Evolutionary conservation across 352 stramenopile species (phyloP).

Genomic region (Phytophthora citricola): DNA sequence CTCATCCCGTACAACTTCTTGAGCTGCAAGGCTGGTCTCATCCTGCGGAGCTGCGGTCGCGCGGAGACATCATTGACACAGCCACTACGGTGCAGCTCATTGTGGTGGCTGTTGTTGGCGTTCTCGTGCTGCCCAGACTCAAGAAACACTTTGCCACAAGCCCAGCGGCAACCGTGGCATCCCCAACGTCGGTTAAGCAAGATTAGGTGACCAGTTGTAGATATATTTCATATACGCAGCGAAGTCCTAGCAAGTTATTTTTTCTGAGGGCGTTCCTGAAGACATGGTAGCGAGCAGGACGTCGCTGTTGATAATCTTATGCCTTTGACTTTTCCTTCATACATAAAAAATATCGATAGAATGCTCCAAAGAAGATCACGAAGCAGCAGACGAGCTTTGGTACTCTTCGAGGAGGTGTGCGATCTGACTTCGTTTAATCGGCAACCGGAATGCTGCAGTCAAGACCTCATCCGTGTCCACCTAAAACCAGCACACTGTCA

Average conservation of each 20-base stretch:
- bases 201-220: constrained; percentile 21
- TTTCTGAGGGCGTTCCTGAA: not conserved
- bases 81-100: constrained; percentile 78
- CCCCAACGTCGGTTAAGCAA: constrained; percentile 31
- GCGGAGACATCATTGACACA: constrained; percentile 82
- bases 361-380: constrained; percentile 12
- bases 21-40: constrained; percentile 81
- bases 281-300: not conserved
- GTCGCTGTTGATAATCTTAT: constrained; percentile 24
- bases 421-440: constrained; percentile 67
- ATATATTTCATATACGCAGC: constrained; percentile 34
- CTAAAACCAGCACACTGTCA: constrained; percentile 33
- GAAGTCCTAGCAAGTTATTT: constrained; percentile 9
- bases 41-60: constrained; percentile 75
- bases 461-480: constrained; percentile 71
- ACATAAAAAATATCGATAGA: not conserved
- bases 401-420: constrained; percentile 55
- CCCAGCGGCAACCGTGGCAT: constrained; percentile 11
- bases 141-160: constrained; percentile 67
- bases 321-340: constrained; percentile 11
- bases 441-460: constrained; percentile 56
- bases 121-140: constrained; percentile 63
- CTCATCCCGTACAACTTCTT: constrained; percentile 88
- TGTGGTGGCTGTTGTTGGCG: constrained; percentile 66
- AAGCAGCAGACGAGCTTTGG: constrained; percentile 48